Evolutionary conservation across 345 rosid genomes (phyloP), one percentile per base, ranked within the genome.

Genomic region (Rhodomyrtus tomentosa): DNA sequence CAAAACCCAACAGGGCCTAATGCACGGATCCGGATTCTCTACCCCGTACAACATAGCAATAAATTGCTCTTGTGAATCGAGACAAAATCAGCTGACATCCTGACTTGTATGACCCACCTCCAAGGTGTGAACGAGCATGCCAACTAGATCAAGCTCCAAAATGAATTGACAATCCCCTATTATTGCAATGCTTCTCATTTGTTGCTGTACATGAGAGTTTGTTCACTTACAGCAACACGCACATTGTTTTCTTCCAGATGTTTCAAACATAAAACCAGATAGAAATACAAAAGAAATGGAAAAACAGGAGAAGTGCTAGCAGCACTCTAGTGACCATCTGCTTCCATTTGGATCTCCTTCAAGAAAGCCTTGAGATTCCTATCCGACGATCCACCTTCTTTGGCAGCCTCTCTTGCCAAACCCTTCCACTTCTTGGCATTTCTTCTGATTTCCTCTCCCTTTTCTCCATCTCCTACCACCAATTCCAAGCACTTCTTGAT

Each of bases 401-500:
- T 85, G 16, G 87, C 87, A 6, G 93, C 91, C 20, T 88, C 91
- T 56, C 82, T 89, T 0, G 92, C 94, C 83, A 90, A 81, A 22
- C 88, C 89, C 87, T 83, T 92, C 98, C 94, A 95, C 84, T 86
- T 90, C 58, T 53, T 79, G 1, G 92, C 90, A 79, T 90, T 94
- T 48, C 40, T 54, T 85, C 89, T 92, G 38, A 89, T 68, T 27
- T 90, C 93, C 22, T 86, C 84, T 5, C 86, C 89, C 50, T 22
- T 86, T 50, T 87, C 89, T 27, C 88, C 89, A 1, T 85, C 90
- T 15, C 86, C 95, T 94, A 92, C 86, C 2, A 92, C 93, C 86
- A 88, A 74, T 49, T 93, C 89, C 86, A 95, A 79, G 87, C 96
- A 93, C 89, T 92, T 87, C 87, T 85, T 87, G 51, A 95, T 91